phyloP scores from a whole-genome alignment of 225 moss, liverwort and hornwort species.

The Climacium dendroides region DNA sequence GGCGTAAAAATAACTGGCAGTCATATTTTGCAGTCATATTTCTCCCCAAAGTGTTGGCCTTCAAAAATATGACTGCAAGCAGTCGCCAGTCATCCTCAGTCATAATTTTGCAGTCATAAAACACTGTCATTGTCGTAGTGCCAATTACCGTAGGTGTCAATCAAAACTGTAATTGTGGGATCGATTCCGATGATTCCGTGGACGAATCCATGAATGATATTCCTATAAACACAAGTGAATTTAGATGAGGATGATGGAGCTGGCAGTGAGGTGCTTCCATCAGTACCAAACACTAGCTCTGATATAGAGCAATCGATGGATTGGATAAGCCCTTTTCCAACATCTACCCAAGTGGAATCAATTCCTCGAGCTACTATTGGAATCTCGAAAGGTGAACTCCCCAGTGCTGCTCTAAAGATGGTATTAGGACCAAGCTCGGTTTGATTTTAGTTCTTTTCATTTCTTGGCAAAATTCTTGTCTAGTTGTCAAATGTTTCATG shows the following conservation, averaged over 20 bases:
- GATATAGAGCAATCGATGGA: neutral
- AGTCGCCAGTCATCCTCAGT: too few relatives aligned
- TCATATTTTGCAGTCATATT: too few relatives aligned
- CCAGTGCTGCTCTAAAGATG: neutral
- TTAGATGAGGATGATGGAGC: slow-evolving; percentile 7
- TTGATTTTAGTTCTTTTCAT: neutral
- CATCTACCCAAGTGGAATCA: neutral
- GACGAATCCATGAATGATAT: neutral
- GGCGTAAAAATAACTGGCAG: too few relatives aligned
- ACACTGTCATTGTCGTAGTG: too few relatives aligned
- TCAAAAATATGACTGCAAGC: too few relatives aligned
- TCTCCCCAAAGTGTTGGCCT: too few relatives aligned
- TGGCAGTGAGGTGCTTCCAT: neutral
- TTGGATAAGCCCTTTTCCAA: neutral
- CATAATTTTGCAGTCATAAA: too few relatives aligned
- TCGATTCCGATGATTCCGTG: slow-evolving; percentile 12
- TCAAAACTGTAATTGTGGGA: too few relatives aligned
- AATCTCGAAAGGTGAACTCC: slow-evolving; percentile 6
- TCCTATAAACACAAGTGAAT: slow-evolving; percentile 2
- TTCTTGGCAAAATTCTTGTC: neutral
- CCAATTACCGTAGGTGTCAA: too few relatives aligned
- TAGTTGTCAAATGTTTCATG: neutral
- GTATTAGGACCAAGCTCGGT: neutral
- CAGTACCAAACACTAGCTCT: neutral
- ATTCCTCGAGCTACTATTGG: neutral